A percentile compares a stretch with the other conserved stretches of the same genome.
phyloP scores from a whole-genome alignment of 2,329 filamentous ascomycete genomes.

The Aureobasidium namibiae region DNA sequence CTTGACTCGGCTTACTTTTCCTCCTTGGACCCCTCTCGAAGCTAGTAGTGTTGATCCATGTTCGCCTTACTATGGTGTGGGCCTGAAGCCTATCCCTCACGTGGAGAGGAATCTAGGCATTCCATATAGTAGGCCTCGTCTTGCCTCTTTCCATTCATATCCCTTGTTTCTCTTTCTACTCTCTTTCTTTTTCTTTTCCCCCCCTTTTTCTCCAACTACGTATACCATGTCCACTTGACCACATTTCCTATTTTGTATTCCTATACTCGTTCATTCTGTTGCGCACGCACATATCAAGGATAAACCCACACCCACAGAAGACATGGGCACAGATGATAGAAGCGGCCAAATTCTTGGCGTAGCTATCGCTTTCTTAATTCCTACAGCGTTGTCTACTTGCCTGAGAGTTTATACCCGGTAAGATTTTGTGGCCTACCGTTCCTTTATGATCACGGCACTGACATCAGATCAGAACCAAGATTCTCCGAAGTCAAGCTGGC shows the following conservation, averaged over 20 bases:
- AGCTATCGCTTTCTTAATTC: conserved; percentile 30
- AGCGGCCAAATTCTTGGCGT: conserved; percentile 15
- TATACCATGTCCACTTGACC: not conserved
- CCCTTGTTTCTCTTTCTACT: not conserved
- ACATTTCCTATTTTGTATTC: not conserved
- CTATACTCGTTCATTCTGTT: not conserved
- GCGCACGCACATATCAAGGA: not conserved
- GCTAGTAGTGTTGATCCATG: not conserved
- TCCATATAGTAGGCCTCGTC: not conserved
- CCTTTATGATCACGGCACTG: not conserved
- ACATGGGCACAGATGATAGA: conserved; percentile 6
- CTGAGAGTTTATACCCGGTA: conserved; percentile 29
- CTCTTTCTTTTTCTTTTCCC: not conserved
- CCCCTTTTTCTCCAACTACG: not conserved
- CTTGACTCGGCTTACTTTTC: not conserved
- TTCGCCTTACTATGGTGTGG: not conserved
- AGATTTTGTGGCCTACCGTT: not conserved
- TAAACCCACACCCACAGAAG: not conserved
- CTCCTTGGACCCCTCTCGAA: not conserved
- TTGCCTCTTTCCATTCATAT: not conserved
- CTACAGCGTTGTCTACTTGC: conserved; percentile 30
- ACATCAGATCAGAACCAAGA: not conserved
- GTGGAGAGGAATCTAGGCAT: not conserved
- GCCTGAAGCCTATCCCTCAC: not conserved
- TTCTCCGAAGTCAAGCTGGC: conserved; percentile 21